Base-by-base conservation (phyloP, 768 basidiomycete genomes). In the Kwoniella sp. region DNA sequence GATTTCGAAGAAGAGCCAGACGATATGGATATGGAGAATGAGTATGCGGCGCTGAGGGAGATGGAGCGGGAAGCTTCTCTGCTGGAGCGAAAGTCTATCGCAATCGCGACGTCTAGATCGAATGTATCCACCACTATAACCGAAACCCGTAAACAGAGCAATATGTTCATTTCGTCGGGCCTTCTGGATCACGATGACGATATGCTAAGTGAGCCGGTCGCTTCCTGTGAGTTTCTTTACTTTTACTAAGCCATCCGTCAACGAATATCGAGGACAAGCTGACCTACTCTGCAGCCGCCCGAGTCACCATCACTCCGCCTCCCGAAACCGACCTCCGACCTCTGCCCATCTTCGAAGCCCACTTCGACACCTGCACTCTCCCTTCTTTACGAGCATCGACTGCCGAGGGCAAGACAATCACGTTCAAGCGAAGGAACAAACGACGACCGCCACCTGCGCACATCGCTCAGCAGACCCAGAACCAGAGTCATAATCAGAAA, bases 1-100 rank as follows among this genome's bases (percentile, higher is more conserved):
- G 71, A 72, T 59, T 55, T 68, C 20, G 70, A 70, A 11, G 72
- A 72, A 48, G 70, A 73, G 45, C 70, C 71, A 5, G 58, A 60
- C 25, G 71, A 69, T 45, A 48, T 61, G 12, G 72, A 71, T 54
- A 54, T 58, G n/a, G 73, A 75, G 25, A 71, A 66, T 48, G 67
- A 71, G 55, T 50, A 68, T 53, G 63, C 41, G 11, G 41, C 67
- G 9, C 34, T 64, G 63, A 68, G 64, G 58, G 63, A 68, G 51
- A 55, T 55, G 29, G 58, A 68, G 38, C 37, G 57, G 50, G 61
- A 63, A 2, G 50, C 52, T n/a, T 25, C 12, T 9, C 13, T n/a
- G 29, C 47, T 65, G 4, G 29, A 52, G n/a, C 37, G 20, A n/a
- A 57, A 13, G 13, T 29, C 47, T 23, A n/a, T 26, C n/a, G 52